Conservation (phyloP, 2,329 filamentous ascomycete genomes). For the Diaporthe nobilis region DNA sequence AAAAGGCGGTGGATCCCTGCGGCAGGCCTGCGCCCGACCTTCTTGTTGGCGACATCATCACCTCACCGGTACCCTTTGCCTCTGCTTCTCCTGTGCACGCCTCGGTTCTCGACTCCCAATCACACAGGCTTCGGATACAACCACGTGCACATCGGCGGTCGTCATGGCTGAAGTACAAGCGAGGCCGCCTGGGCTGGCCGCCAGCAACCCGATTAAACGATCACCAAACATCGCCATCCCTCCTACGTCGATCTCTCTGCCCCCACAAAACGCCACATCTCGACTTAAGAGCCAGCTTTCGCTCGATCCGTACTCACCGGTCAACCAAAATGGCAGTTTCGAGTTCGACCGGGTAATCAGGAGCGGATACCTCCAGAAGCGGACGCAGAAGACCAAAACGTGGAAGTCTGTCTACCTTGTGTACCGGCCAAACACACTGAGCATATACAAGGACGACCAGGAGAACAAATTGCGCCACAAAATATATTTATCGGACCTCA, state of each 20-base stretch:
- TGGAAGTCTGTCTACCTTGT: conserved; percentile 95
- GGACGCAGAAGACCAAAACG: conserved; percentile 94
- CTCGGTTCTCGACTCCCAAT: background rate
- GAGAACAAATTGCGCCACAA: conserved; percentile 92
- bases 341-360: conserved; percentile 96
- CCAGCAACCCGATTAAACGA: conserved; percentile 41
- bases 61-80: background rate
- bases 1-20: conserved; percentile 28
- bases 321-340: conserved; percentile 96
- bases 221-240: conserved; percentile 41
- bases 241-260: conserved; percentile 47
- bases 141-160: conserved; percentile 13
- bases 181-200: conserved; percentile 44
- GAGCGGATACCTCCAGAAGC: conserved; percentile 86
- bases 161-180: conserved; percentile 47
- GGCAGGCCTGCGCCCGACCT: conserved; percentile 32
- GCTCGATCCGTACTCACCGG: conserved; percentile 81
- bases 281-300: conserved; percentile 61
- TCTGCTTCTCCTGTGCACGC: background rate
- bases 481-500: conserved; percentile 89
- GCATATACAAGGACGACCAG: conserved; percentile 92
- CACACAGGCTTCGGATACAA: background rate
- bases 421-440: conserved; percentile 89
- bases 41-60: conserved; percentile 14
- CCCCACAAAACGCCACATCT: conserved; percentile 47